Conservation (phyloP, 495 filamentous ascomycete genomes). For the Penicillium manginii region DNA sequence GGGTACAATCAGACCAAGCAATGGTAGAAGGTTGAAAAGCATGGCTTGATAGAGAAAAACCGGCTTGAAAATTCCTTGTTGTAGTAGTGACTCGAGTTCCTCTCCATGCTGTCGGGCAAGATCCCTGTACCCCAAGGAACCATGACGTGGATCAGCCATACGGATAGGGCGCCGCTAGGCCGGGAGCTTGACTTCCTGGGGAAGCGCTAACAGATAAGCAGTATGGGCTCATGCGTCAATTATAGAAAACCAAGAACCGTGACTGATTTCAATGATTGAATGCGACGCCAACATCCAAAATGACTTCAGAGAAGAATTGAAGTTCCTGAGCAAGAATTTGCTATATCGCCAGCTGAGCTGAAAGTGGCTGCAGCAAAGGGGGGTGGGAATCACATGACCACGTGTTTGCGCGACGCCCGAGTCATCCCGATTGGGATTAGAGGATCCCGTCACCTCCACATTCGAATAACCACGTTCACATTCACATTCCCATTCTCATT, state of each 20-base stretch:
- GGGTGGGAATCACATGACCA: conserved; percentile 15
- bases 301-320: too few species aligned
- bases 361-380: not conserved
- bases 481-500: too few species aligned
- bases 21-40: conserved; percentile 32
- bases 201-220: conserved; percentile 13
- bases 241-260: not conserved
- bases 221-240: not conserved
- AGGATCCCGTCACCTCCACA: too few species aligned
- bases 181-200: conserved; percentile 12
- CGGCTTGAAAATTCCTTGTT: conserved; percentile 38
- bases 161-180: conserved; percentile 28
- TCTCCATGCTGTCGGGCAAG: conserved; percentile 21
- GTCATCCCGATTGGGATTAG: conserved; percentile 14
- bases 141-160: conserved; percentile 30
- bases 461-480: too few species aligned
- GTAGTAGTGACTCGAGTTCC: conserved; percentile 30
- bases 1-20: conserved; percentile 41
- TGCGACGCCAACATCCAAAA: not conserved
- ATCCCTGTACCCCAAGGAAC: conserved; percentile 27
- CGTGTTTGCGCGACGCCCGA: conserved; percentile 15
- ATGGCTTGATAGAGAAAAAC: conserved; percentile 44
- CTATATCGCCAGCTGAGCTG: not conserved
- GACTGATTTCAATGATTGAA: too few species aligned
- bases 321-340: not conserved